phyloP scores from a whole-genome alignment of 441 rosid genomes.

The Jatropha podagrica region DNA sequence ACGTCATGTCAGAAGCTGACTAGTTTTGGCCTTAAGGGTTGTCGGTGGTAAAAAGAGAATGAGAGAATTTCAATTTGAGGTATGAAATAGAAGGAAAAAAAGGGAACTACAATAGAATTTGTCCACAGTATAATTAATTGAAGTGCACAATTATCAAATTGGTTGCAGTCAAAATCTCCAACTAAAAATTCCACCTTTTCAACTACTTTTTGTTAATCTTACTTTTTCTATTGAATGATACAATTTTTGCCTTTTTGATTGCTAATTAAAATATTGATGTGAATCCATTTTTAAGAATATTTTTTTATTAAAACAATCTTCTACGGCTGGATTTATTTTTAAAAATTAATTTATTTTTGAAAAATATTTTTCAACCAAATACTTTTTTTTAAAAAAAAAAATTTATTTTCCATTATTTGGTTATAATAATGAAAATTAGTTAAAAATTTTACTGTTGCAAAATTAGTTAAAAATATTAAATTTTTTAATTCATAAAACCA shows the following conservation, averaged over 20 bases:
- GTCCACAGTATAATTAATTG: conserved; percentile 16
- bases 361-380: no score
- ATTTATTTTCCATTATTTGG: no score
- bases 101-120: neutral
- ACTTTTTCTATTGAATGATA: neutral
- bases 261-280: neutral
- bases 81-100: neutral
- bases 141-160: conserved; percentile 10
- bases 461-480: no score
- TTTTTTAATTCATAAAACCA: no score
- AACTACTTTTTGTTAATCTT: neutral
- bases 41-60: neutral
- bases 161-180: conserved; percentile 27
- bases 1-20: conserved; percentile 8
- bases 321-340: no score
- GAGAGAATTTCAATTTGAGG: neutral
- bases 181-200: conserved; percentile 7
- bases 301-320: no score
- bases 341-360: no score
- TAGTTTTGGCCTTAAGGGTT: neutral
- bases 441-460: no score
- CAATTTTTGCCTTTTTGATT: neutral
- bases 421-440: no score
- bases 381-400: no score
- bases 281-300: no score